Evolutionary conservation across 345 rosid genomes (phyloP).

Genomic region (Pistacia atlantica): DNA sequence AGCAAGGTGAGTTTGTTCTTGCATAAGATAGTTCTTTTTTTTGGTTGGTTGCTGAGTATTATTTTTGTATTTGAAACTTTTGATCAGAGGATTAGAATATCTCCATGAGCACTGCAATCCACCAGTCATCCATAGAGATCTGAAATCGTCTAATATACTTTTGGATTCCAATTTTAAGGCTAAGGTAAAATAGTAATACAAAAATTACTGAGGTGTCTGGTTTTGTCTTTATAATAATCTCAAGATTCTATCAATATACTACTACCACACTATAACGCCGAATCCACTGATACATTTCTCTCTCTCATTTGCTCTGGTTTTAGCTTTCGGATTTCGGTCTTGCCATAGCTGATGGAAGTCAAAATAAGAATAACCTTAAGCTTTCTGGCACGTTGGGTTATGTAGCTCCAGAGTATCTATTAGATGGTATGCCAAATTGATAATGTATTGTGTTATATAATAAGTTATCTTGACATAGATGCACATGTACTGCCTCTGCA

Average conservation of each 20-base stretch:
- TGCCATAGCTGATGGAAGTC: slow-evolving; percentile 71
- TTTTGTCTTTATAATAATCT: slow-evolving; percentile 8
- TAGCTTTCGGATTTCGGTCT: slow-evolving; percentile 99
- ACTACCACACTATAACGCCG: slow-evolving; percentile 3
- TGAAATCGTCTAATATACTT: slow-evolving; percentile 94
- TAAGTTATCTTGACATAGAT: slow-evolving; percentile 11
- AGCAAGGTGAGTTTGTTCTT: slow-evolving; percentile 58
- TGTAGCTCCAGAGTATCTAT: slow-evolving; percentile 92
- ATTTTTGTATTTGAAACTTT: slow-evolving; percentile 22
- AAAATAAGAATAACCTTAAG: slow-evolving; percentile 70
- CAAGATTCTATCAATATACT: slow-evolving; percentile 8
- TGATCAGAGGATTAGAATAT: slow-evolving; percentile 91
- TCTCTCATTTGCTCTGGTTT: slow-evolving; percentile 21
- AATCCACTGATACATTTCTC: background rate
- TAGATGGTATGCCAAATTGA: slow-evolving; percentile 60
- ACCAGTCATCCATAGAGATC: slow-evolving; percentile 93
- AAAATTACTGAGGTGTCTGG: background rate
- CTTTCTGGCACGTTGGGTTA: slow-evolving; percentile 97
- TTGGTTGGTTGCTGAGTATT: background rate
- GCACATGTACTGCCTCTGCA: slow-evolving; percentile 31
- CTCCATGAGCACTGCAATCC: slow-evolving; percentile 92
- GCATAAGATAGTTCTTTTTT: slow-evolving; percentile 8
- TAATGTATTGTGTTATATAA: background rate
- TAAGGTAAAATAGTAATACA: slow-evolving; percentile 55
- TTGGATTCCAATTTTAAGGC: slow-evolving; percentile 88